Conservation (phyloP, 495 filamentous ascomycete species). For the Annulohypoxylon bovei region DNA sequence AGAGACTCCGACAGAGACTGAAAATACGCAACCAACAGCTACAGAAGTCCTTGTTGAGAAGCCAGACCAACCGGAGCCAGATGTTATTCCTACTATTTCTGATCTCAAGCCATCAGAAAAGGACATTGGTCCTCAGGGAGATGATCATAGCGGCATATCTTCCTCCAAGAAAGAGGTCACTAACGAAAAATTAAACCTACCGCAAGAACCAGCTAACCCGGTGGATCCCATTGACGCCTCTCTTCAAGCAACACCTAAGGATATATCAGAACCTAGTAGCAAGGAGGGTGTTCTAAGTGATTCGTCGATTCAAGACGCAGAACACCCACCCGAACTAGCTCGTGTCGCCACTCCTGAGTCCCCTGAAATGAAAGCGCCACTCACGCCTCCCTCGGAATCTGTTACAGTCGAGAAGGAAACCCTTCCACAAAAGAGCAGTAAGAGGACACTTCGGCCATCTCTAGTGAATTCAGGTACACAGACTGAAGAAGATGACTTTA, state of each 20-base stretch:
- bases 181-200: neutral
- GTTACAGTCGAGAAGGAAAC: constrained; percentile 49
- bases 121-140: neutral
- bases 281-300: neutral
- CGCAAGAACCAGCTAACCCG: neutral
- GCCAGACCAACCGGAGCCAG: neutral
- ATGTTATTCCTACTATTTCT: neutral
- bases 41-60: neutral
- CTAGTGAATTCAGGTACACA: constrained; percentile 46
- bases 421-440: constrained; percentile 45
- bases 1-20: neutral
- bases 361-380: constrained; percentile 46
- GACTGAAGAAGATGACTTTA: constrained; percentile 52
- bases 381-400: constrained; percentile 50
- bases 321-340: constrained; percentile 19
- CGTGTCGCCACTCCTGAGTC: constrained; percentile 33
- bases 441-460: constrained; percentile 28
- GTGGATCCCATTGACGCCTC: constrained; percentile 6
- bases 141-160: neutral
- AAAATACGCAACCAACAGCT: neutral
- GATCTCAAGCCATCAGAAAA: neutral
- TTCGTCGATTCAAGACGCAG: constrained; percentile 10
- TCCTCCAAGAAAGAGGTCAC: neutral
- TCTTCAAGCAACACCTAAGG: neutral
- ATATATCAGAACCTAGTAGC: neutral